Evolutionary conservation across 257 asterid species (phyloP), one percentile per base, ranked within the genome.

Genomic region (Echium plantagineum): DNA sequence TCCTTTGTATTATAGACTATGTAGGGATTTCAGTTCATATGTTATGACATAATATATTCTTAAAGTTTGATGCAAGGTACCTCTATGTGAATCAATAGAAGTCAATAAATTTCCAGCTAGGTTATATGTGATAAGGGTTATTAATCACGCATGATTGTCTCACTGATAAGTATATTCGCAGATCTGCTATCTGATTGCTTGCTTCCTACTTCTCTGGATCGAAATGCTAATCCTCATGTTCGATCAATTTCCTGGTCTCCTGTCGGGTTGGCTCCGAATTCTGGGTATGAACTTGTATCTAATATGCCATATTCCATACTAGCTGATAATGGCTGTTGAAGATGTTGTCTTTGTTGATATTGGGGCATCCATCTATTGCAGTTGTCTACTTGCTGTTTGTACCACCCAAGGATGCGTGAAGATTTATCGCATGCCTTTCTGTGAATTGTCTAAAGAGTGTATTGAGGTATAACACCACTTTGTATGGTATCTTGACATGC

Each of bases 241-340:
- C 80, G 94, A 62, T 89, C 95, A 28, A 81, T 93, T 57, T 79
- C 98, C 21, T 93, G 98, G 98, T 93, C 94, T 52, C 97, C 98
- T 24, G 75, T 75, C 57, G 98, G 97, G 63, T 74, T 86, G 64
- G 85, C 94, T 46, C 81, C 84, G 32, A 83, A 89, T 60, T 86
- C 91, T 18, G 90, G 98, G 96, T 91, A 83, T 46, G 63, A 35
- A 49, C 54, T 63, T 56, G 31, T 35, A 46, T n/a, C 52, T 28
- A 15, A 10, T 38, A 15, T 7, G 15, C 48, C 13, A 3, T 18
- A 19, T 18, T 17, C 57, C 12, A 54, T 5, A 65, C 47, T 63
- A 18, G 21, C 21, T 60, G 55, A 17, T 21, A 21, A 21, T 8
- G 22, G 48, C 24, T 4, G 10, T 21, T 16, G 35, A 3, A 32